Base-by-base conservation (phyloP, 495 filamentous ascomycete genomes). In the Cercophora samala region DNA sequence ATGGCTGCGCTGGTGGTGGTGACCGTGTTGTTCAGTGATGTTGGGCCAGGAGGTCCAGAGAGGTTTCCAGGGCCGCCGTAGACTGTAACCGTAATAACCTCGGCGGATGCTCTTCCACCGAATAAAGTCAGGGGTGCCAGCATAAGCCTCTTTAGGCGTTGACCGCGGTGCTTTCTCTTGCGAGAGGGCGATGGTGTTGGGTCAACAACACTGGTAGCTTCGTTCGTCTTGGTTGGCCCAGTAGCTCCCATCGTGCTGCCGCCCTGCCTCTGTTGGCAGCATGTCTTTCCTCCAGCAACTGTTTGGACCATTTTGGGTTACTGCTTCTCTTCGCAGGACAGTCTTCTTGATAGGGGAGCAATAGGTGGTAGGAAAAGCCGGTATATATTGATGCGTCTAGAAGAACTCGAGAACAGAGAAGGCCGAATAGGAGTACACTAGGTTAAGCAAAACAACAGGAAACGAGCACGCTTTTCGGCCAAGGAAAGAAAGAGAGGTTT, bases 21-120 rank as follows among this genome's bases (percentile, higher is more conserved):
- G 25, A 62, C 3, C 3, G 63, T 66, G 42, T 61, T 62, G n/a
- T 54, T 62, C 29, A 29, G 2, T 6, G 29, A 1, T 29, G 29
- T 21, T 21, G 60, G 37, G 11, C 37, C 37, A 11, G 37, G 37
- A 11, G 37, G 37, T 46, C 37, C 37, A 17, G 37, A 46, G 11
- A 29, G 32, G 60, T 9, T 62, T 25, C n/a, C 32, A 17, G 58
- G 19, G n/a, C 19, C 54, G 22, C n/a, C 54, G 58, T 60, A 60
- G 53, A 23, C 53, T 23, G 53, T 56, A 9, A 56, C 53, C 4
- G 53, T 56, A 18, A 56, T 22, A 4, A 18, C 22, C 19, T 18
- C 19, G 5, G 22, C 53, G n/a, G 53, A 19, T 2, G 53, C 53
- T 4, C 22, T 56, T 22, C 53, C 53, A 3, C 53, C 53, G 8